Evolutionary conservation across 371 early-diverging fungal genomes (phyloP).

Genomic region (Saksenaea vasiformis): DNA sequence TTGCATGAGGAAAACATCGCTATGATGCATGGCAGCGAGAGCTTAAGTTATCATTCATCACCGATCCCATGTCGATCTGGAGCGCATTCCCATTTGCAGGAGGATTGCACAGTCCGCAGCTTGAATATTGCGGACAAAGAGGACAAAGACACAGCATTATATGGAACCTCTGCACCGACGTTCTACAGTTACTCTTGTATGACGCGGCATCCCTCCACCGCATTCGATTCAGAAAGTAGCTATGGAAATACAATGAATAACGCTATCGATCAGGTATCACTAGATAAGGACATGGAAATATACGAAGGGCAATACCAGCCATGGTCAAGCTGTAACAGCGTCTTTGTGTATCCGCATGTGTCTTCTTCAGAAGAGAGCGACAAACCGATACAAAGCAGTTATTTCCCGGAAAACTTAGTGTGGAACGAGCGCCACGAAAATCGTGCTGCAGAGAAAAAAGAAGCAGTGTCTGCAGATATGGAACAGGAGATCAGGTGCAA

Average conservation of each 20-base stretch:
- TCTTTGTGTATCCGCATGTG: not conserved
- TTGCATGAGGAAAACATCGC: not conserved
- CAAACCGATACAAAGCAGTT: not conserved
- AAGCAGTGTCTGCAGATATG: not conserved
- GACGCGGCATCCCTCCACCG: not conserved
- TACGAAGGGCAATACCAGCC: not conserved
- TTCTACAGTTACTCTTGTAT: not conserved
- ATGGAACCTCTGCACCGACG: not conserved
- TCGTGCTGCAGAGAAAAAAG: not conserved
- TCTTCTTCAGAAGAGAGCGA: not conserved
- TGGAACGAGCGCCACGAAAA: not conserved
- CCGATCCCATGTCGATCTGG: not conserved
- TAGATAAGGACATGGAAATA: too few relatives aligned
- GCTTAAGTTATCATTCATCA: not conserved
- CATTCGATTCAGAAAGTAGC: not conserved
- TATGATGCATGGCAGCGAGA: not conserved
- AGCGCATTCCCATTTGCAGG: not conserved
- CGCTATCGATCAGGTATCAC: not conserved
- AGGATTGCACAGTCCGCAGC: not conserved
- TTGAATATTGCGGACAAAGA: not conserved
- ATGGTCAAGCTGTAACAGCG: not conserved
- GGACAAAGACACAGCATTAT: not conserved
- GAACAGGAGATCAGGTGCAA: not conserved
- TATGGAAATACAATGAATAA: not conserved
- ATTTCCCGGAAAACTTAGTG: not conserved